Base-by-base conservation (phyloP, 2,329 filamentous ascomycete species). In the Cercospora canescens region DNA sequence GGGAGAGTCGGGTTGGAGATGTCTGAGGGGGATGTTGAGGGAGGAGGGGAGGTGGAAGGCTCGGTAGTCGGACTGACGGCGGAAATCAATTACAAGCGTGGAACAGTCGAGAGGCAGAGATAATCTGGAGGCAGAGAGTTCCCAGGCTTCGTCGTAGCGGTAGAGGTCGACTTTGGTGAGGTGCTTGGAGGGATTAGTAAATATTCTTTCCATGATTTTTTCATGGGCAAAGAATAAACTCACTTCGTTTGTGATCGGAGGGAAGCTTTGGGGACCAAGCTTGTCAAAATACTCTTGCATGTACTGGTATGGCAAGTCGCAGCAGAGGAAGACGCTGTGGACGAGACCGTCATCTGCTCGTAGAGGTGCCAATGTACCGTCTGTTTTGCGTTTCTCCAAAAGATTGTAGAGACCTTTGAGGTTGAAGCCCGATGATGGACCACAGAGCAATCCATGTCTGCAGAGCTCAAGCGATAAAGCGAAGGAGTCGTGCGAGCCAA, bases 251-350 rank as follows among this genome's bases (percentile, higher is more conserved):
- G 77, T 76, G 45, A 87, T 85, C 0, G 81, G 74, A 2, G 80
- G 83, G 73, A 87, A 87, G 58, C 82, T 75, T 2, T 78, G 76
- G 1, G 78, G 68, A 1, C 79, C 81, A 7, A 88, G 75, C 69
- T 86, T 87, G 24, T 83, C 78, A 70, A 87, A 88, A 70, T 88
- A 87, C 68, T 85, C 84, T 21, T 81, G 77, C 57, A 88, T 81
- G 66, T 88, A 89, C 72, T 89, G 87, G 68, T 89, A 89, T 0
- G 87, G 87, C 28, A 89, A 69, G 64, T 89, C 87, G 64, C 87
- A 88, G 76, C 87, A 89, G 3, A 88, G 74, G 73, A 89, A 89
- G 0, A 87, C 86, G 54, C 84, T 86, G 66, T 84, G 80, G 1
- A 85, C 78, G 58, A 81, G 76, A 1, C 84, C 83, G 34, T 82